Evolutionary conservation across 2,329 filamentous ascomycete genomes (phyloP).

Genomic region (Trichoderma oligosporum): DNA sequence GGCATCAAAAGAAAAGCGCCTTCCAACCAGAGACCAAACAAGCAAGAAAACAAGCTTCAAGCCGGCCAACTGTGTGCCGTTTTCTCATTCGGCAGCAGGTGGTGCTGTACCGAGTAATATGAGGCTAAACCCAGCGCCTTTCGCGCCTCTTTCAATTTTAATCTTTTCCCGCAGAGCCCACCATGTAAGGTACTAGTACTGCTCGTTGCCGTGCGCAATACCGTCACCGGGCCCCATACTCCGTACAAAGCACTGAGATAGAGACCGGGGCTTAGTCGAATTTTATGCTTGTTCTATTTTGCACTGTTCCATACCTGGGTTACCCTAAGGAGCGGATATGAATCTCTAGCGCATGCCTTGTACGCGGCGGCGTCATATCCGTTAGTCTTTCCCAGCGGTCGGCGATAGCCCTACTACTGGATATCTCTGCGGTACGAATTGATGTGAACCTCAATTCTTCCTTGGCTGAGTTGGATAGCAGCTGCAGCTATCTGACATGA

Average conservation of each 20-base stretch:
- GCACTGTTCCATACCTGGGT: neutral
- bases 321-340: neutral
- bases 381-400: neutral
- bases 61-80: neutral
- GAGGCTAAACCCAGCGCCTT: neutral
- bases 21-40: neutral
- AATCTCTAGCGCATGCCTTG: no score
- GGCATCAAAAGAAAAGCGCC: neutral
- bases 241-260: no score
- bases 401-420: no score
- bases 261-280: no score
- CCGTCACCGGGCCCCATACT: no score
- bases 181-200: neutral
- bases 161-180: neutral
- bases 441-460: no score
- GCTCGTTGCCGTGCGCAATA: neutral
- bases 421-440: no score
- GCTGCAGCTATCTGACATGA: no score
- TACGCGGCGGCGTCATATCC: neutral
- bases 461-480: no score
- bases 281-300: neutral
- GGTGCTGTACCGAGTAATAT: neutral
- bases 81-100: neutral
- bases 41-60: neutral
- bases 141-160: constrained; percentile 1